Percentiles rank a stretch among this genome's conserved stretches.
phyloP scores from a whole-genome alignment of 2,329 filamentous ascomycete species.

The Arthroderma sp. region DNA sequence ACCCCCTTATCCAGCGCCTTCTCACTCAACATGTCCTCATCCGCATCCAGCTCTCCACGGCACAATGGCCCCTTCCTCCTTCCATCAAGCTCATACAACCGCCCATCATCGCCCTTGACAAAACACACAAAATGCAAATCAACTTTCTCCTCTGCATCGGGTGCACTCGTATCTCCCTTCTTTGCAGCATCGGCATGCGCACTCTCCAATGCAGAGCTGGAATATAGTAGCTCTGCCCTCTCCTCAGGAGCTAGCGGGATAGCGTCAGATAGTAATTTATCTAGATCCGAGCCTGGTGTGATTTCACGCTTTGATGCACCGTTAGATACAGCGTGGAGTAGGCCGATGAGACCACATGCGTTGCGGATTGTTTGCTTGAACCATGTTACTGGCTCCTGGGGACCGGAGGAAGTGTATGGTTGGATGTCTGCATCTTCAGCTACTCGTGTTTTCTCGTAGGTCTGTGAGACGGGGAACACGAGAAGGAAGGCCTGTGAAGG shows the following conservation, averaged over 20 bases:
- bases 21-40: slow-evolving; percentile 63
- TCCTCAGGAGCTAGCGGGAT: slow-evolving; percentile 53
- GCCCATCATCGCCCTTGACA: slow-evolving; percentile 60
- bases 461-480: slow-evolving; percentile 72
- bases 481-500: slow-evolving; percentile 80
- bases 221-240: slow-evolving; percentile 64
- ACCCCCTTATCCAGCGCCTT: slow-evolving; percentile 62
- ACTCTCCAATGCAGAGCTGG: slow-evolving; percentile 59
- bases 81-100: slow-evolving; percentile 73
- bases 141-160: slow-evolving; percentile 65
- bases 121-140: slow-evolving; percentile 96
- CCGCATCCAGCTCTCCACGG: slow-evolving; percentile 45
- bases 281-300: slow-evolving; percentile 35
- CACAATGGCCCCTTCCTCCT: slow-evolving; percentile 60
- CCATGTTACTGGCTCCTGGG: slow-evolving; percentile 70
- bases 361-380: slow-evolving; percentile 92
- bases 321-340: slow-evolving; percentile 73
- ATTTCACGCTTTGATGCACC: slow-evolving; percentile 56
- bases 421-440: slow-evolving; percentile 55
- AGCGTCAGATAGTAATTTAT: slow-evolving; percentile 55
- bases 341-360: slow-evolving; percentile 79
- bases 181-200: slow-evolving; percentile 69
- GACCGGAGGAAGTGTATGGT: slow-evolving; percentile 57
- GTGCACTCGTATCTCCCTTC: slow-evolving; percentile 66
- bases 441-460: slow-evolving; percentile 64